phyloP scores from a whole-genome alignment of 148 eudicot genomes.

The Talinum fruticosum region DNA sequence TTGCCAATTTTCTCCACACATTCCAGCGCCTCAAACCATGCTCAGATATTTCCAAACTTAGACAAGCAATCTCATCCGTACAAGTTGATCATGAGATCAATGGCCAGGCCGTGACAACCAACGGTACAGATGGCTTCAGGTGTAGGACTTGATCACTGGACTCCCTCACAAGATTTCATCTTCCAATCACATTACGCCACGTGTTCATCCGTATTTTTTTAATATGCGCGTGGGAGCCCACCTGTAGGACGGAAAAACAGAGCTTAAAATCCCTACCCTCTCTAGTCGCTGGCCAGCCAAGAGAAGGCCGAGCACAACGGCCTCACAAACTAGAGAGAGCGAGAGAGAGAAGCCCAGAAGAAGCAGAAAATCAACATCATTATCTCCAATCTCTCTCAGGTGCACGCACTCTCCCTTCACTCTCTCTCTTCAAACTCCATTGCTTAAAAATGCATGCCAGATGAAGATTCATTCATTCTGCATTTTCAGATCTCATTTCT shows the following conservation, averaged over 20 bases:
- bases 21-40: too few species aligned
- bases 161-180: background rate
- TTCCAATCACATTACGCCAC: background rate
- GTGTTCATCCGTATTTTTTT: background rate
- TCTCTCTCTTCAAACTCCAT: too few species aligned
- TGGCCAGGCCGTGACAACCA: too few species aligned
- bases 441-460: too few species aligned
- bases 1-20: background rate
- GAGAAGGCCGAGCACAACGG: constrained; percentile 6
- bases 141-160: background rate
- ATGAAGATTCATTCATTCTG: background rate
- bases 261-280: background rate
- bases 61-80: background rate
- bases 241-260: background rate
- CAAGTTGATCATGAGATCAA: background rate
- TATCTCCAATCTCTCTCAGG: background rate
- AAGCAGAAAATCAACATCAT: too few species aligned
- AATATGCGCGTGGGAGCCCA: background rate
- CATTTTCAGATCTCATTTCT: background rate
- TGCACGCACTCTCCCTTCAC: too few species aligned
- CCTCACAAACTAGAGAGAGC: background rate
- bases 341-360: background rate
- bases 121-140: background rate
- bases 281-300: background rate
- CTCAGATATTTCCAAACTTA: background rate